These are phyloP conservation scores for Clarireedia homoeocarpa DNA, from an alignment of 2,329 filamentous ascomycete species.

Conservation along the genomic window DNA sequence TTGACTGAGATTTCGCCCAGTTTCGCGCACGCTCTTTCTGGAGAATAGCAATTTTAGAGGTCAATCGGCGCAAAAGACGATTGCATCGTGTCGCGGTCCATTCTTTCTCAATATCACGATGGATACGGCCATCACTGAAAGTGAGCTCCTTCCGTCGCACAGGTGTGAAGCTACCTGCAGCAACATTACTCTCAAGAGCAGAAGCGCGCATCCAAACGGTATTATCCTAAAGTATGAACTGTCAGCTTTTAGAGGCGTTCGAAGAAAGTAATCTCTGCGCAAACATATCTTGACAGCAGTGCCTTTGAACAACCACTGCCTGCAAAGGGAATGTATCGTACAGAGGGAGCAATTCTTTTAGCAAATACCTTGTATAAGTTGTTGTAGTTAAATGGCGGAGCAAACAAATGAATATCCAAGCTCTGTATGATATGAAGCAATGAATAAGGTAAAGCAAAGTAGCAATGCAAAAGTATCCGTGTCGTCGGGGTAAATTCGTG, in stretches of 20 bases:
- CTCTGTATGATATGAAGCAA: not conserved
- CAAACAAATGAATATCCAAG: not conserved
- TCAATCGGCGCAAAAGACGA: constrained; percentile 35
- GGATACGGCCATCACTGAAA: constrained; percentile 15
- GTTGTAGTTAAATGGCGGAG: too few relatives aligned
- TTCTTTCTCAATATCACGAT: constrained; percentile 20
- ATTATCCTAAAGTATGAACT: not conserved
- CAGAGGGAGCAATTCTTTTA: not conserved
- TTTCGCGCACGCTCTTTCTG: constrained; percentile 17
- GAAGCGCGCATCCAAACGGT: constrained; percentile 5
- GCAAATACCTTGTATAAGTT: constrained; percentile 2
- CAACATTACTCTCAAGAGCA: not conserved
- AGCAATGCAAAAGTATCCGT: not conserved
- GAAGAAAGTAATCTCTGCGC: too few relatives aligned
- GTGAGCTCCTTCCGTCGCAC: constrained; percentile 21
- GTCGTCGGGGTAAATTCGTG: not conserved
- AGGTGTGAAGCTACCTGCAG: constrained; percentile 23
- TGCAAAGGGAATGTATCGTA: too few relatives aligned
- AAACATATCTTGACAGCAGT: too few relatives aligned
- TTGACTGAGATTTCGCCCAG: not conserved
- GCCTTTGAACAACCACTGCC: too few relatives aligned
- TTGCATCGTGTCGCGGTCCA: constrained; percentile 38
- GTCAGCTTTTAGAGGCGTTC: not conserved
- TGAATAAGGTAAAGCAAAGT: not conserved
- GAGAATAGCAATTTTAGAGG: constrained; percentile 35